Evolutionary conservation across 257 asterid species (phyloP).

Genomic region (Salvia miltiorrhiza): DNA sequence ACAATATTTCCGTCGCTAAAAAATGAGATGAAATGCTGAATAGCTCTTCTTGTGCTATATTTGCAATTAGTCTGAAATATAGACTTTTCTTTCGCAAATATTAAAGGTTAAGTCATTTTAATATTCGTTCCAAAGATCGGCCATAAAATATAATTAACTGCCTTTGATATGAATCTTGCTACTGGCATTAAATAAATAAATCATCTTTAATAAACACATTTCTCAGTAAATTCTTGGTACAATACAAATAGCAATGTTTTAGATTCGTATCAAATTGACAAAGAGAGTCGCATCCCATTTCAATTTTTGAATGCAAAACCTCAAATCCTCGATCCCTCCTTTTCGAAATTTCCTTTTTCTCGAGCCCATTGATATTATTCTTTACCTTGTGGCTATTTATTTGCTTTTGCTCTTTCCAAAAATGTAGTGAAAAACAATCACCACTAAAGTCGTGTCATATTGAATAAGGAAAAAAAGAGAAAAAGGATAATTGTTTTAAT

Average conservation of each 20-base stretch:
- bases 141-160: too few relatives aligned
- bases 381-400: not conserved
- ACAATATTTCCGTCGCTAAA: too few relatives aligned
- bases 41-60: too few relatives aligned
- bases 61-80: too few relatives aligned
- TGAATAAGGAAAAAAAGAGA: not conserved
- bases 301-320: not conserved
- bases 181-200: not conserved
- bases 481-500: too few relatives aligned
- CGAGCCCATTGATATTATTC: conserved; percentile 30
- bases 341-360: conserved; percentile 15
- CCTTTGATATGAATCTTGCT: too few relatives aligned
- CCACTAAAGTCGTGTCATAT: not conserved
- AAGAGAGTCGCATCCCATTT: not conserved
- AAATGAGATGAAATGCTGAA: too few relatives aligned
- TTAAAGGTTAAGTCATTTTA: too few relatives aligned
- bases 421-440: not conserved
- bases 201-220: not conserved
- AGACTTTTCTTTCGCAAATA: too few relatives aligned
- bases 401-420: conserved; percentile 24
- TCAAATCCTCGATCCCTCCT: not conserved
- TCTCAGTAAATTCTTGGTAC: not conserved
- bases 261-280: not conserved
- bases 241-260: not conserved
- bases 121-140: too few relatives aligned